phyloP scores from a whole-genome alignment of 116 monocot species.

The Iris pallida region DNA sequence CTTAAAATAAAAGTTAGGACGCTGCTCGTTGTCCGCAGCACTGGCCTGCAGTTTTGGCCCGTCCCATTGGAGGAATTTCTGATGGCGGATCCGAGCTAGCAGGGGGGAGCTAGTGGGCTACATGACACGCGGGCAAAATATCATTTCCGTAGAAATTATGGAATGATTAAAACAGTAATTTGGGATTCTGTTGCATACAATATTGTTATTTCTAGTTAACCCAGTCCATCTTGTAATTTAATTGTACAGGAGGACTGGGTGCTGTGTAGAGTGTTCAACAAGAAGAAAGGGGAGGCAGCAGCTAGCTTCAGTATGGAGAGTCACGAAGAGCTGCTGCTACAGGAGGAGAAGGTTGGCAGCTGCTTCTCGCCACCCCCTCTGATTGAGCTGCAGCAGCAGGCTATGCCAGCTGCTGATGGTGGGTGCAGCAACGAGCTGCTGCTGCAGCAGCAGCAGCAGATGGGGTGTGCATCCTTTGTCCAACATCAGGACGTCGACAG shows the following conservation, averaged over 20 bases:
- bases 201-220: too few relatives aligned
- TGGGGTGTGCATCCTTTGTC: not conserved
- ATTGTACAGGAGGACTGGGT: constrained; percentile 94
- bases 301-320: constrained; percentile 9
- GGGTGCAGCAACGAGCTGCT: not conserved
- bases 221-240: too few relatives aligned
- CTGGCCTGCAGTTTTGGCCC: too few relatives aligned
- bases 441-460: not conserved
- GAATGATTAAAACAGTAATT: too few relatives aligned
- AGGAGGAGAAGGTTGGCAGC: constrained; percentile 11
- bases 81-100: too few relatives aligned
- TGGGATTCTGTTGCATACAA: too few relatives aligned
- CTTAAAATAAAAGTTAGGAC: too few relatives aligned
- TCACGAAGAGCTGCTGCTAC: not conserved
- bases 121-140: too few relatives aligned
- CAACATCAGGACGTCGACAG: not conserved
- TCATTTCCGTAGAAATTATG: too few relatives aligned
- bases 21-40: too few relatives aligned
- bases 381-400: not conserved
- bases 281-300: constrained; percentile 42
- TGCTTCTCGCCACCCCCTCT: constrained; percentile 7
- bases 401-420: constrained; percentile 4
- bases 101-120: too few relatives aligned
- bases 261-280: constrained; percentile 78
- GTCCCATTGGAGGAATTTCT: too few relatives aligned